Base-by-base conservation (phyloP, 2,329 filamentous ascomycete species). In the Colletotrichum tanaceti region DNA sequence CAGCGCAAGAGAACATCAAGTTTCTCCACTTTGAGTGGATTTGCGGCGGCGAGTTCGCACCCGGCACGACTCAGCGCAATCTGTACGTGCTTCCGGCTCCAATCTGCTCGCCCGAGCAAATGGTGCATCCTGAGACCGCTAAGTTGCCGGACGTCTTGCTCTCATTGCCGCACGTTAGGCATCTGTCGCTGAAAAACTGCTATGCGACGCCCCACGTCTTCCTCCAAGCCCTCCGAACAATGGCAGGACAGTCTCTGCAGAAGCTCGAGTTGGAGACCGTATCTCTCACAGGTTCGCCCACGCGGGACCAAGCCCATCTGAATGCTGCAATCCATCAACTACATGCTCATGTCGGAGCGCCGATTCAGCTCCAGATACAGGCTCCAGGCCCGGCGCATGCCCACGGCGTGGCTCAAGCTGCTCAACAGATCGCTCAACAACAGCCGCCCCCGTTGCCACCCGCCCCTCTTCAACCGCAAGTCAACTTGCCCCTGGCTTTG, bases 101-200 rank as follows among this genome's bases (percentile, higher is more conserved):
- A 1, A 73, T 84, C 28, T 73, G 83, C 22, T 69, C 65, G 5
- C 68, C 77, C 11, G 69, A 71, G 5, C 59, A 73, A 47, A 80
- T 83, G 79, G 65, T 73, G 11, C 54, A 59, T 3, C 71, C 71
- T 1, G 72, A 77, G 7, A 72, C 74, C n/a, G 77, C 80, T 5
- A 75, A 75, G 43, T 75, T 74, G 13, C 73, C 76, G 44, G 73
- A 79, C 0, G 75, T 78, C 35, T 66, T 89, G 6, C 74, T 90
- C n/a, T 75, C 76, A 1, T 82, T 93, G 52, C 86, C 86, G 3
- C 77, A 86, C 72, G 76, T 92, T 28, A 81, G 87, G 68, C 80
- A 87, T 58, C 76, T 93, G 2, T 89, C 85, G 0, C 79, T 93
- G 10, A 87, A 87, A 72, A 93, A 93, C 73, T 92, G 90, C 77